Conservation (phyloP, 768 basidiomycete genomes). For the Omphalotus guepiniiformis region DNA sequence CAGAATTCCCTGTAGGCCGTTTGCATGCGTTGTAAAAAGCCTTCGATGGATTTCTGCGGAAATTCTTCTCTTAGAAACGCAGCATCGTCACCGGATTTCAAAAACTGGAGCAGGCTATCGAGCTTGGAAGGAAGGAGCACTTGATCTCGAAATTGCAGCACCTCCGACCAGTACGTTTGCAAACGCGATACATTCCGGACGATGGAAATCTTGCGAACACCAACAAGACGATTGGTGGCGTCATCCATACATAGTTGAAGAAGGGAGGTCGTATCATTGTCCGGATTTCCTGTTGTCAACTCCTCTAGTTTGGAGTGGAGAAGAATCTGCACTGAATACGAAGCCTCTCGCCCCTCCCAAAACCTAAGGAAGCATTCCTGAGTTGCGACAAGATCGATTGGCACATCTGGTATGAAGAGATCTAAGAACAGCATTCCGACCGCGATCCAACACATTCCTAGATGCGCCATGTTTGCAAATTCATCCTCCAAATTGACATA, state of each 20-base stretch:
- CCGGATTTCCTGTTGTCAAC: slow-evolving; percentile 49
- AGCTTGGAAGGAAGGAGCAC: slow-evolving; percentile 47
- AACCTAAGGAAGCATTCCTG: slow-evolving; percentile 44
- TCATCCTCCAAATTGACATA: slow-evolving; percentile 4
- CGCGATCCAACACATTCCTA: slow-evolving; percentile 52
- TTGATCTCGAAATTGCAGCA: slow-evolving; percentile 68
- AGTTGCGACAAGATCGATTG: slow-evolving; percentile 81
- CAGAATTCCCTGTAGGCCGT: slow-evolving; percentile 62
- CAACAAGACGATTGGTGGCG: slow-evolving; percentile 23
- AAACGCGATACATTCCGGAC: slow-evolving; percentile 45
- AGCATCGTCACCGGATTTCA: slow-evolving; percentile 32
- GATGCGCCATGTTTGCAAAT: slow-evolving; percentile 13
- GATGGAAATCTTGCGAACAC: slow-evolving; percentile 24
- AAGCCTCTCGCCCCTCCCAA: slow-evolving; percentile 34
- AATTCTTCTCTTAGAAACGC: slow-evolving; percentile 58
- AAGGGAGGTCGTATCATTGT: slow-evolving; percentile 44
- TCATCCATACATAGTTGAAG: slow-evolving; percentile 34
- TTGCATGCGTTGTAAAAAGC: slow-evolving; percentile 72
- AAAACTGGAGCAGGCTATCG: slow-evolving; percentile 36
- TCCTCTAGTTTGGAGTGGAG: slow-evolving; percentile 55
- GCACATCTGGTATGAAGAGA: slow-evolving; percentile 76
- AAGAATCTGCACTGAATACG: slow-evolving; percentile 43
- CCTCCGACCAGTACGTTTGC: slow-evolving; percentile 69
- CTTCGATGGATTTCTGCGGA: slow-evolving; percentile 72
- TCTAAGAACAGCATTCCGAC: slow-evolving; percentile 57